Conservation (phyloP, 306 rosid genomes). For the Acmispon strigosus region DNA sequence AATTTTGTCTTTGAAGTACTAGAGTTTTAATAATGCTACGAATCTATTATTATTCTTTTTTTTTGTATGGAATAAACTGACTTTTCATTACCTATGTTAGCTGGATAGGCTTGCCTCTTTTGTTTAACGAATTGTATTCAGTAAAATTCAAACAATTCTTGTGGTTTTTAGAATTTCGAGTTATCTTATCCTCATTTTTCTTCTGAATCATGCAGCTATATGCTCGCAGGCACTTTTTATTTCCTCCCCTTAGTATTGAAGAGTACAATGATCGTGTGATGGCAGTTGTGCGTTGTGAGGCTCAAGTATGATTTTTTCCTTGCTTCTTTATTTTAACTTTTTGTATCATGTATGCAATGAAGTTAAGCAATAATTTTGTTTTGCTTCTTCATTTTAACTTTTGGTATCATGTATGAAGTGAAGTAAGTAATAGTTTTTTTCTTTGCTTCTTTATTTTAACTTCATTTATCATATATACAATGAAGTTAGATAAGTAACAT, state of each 20-base stretch:
- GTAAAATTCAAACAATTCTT: background rate
- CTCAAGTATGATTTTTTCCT: conserved; percentile 56
- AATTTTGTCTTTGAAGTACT: background rate
- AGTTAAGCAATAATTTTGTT: background rate
- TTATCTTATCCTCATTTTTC: conserved; percentile 7
- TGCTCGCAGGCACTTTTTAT: conserved; percentile 93
- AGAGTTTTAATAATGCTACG: background rate
- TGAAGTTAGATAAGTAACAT: conserved; percentile 4
- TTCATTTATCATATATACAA: background rate
- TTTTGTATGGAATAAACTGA: background rate
- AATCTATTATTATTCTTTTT: background rate
- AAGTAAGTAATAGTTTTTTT: background rate
- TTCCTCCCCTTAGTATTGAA: conserved; percentile 79
- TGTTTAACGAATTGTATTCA: background rate
- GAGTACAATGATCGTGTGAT: conserved; percentile 78
- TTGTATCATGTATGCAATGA: background rate
- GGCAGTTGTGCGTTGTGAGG: conserved; percentile 93
- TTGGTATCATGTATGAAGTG: no score
- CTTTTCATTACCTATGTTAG: background rate
- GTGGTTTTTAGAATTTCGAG: background rate
- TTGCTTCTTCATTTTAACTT: no score
- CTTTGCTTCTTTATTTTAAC: conserved; percentile 8
- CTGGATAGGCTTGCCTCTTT: background rate
- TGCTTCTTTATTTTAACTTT: conserved; percentile 4
- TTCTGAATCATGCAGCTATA: conserved; percentile 60